These are phyloP conservation scores for Globisporangium emineosum DNA, from an alignment of 352 stramenopile species.

Conservation along the genomic window DNA sequence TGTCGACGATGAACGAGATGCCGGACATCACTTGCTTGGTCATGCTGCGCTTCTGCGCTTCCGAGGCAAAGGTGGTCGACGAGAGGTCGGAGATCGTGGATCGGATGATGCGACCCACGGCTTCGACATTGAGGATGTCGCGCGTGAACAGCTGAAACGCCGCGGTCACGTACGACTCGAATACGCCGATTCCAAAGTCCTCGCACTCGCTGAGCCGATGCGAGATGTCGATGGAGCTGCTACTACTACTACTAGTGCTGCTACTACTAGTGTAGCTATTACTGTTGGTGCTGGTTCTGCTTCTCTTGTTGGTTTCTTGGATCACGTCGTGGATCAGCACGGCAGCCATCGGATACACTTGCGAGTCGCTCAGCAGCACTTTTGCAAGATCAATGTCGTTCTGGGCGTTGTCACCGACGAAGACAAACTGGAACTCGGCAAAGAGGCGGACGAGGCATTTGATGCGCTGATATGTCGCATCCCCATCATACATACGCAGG, in stretches of 20 bases:
- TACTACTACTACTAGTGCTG: not conserved
- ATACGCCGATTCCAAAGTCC: not conserved
- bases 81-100: conserved; percentile 12
- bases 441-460: conserved; percentile 17
- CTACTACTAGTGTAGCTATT: not conserved
- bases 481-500: too few species aligned
- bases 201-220: conserved; percentile 9
- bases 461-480: conserved; percentile 17
- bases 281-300: not conserved
- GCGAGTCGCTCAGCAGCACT: conserved; percentile 11
- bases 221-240: not conserved
- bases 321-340: conserved; percentile 24
- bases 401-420: conserved; percentile 22
- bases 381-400: conserved; percentile 17
- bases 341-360: conserved; percentile 13
- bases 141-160: conserved; percentile 8
- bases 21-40: conserved; percentile 18
- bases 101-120: conserved; percentile 15
- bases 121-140: conserved; percentile 9
- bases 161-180: conserved; percentile 21
- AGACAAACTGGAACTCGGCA: conserved; percentile 22
- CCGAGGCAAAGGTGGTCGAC: conserved; percentile 10
- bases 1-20: conserved; percentile 16
- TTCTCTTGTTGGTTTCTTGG: not conserved
- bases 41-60: conserved; percentile 17